Base-by-base conservation (phyloP, 768 basidiomycete species). In the Scleroderma citrinum region DNA sequence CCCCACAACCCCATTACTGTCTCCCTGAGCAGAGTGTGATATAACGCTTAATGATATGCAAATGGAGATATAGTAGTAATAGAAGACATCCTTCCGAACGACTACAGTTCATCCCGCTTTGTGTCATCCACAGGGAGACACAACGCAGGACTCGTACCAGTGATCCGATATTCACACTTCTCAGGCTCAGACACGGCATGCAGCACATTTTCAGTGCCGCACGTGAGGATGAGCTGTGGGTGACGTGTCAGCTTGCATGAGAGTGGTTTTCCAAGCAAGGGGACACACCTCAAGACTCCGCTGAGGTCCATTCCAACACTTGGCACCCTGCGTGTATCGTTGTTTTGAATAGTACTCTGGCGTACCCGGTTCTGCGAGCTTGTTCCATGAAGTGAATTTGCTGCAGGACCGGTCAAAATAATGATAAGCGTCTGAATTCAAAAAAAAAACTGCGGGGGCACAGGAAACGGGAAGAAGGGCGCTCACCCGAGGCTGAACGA, bases 241-340 rank as follows among this genome's bases (percentile, higher is more conserved):
- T 42, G 23, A 39, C 8, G 26, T 5, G 31, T 16, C 6, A 39
- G 31, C 19, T 8, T 8, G 26, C 26, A 29, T 8, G 26, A 29
- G 7, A 42, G 6, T 14, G 41, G 49, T 53, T 7, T 60, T 53
- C 26, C 8, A n/a, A 11, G 13, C 19, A 6, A 38, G 42, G 14
- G 17, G 13, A 14, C 77, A 44, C 65, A 90, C 92, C 62, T 81
- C 76, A 29, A 92, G 86, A 52, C 80, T 92, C 26, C 95, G 81
- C 54, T 88, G 78, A 3, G 96, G 96, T 1, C 96, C 95, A 59
- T 96, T 96, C 95, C 94, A 96, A 72, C 95, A 98, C 60, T 84
- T 82, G 5, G 92, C 76, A 35, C 95, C 96, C 46, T 77, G 73
- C 32, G 82, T 81, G 71, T 98, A 99, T 13, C 79, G 66, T 59